Conservation (phyloP, 345 rosid genomes). For the Tarenaya hassleriana region DNA sequence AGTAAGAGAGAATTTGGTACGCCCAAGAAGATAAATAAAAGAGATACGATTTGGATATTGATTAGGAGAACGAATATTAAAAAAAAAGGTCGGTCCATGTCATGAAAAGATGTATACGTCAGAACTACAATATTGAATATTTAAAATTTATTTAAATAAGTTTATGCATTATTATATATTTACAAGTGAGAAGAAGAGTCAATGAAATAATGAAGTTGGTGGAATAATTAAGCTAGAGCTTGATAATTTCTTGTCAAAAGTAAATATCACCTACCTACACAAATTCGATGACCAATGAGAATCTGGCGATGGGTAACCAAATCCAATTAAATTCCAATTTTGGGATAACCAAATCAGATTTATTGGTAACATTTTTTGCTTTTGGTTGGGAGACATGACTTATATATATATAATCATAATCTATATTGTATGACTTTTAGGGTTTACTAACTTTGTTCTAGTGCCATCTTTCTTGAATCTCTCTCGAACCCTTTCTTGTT, state of each 20-base stretch:
- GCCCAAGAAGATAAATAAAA: too few species aligned
- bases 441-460: conserved; percentile 4
- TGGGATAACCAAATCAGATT: background rate
- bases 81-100: conserved; percentile 4
- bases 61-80: background rate
- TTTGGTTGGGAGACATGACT: conserved; percentile 25
- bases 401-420: background rate
- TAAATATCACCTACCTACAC: conserved; percentile 6
- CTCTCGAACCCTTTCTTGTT: conserved; percentile 12
- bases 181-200: background rate
- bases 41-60: too few species aligned
- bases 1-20: conserved; percentile 10
- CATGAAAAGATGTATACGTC: conserved; percentile 7
- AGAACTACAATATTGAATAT: background rate
- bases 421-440: conserved; percentile 12
- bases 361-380: conserved; percentile 14
- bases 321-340: conserved; percentile 24
- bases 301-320: conserved; percentile 24
- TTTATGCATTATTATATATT: background rate
- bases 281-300: conserved; percentile 22
- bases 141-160: too few species aligned
- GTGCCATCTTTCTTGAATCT: conserved; percentile 22
- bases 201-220: conserved; percentile 4
- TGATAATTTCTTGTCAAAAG: background rate
- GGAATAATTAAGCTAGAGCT: background rate